Base-by-base conservation (phyloP, 257 asterid species). In the Thymus quinquecostatus region DNA sequence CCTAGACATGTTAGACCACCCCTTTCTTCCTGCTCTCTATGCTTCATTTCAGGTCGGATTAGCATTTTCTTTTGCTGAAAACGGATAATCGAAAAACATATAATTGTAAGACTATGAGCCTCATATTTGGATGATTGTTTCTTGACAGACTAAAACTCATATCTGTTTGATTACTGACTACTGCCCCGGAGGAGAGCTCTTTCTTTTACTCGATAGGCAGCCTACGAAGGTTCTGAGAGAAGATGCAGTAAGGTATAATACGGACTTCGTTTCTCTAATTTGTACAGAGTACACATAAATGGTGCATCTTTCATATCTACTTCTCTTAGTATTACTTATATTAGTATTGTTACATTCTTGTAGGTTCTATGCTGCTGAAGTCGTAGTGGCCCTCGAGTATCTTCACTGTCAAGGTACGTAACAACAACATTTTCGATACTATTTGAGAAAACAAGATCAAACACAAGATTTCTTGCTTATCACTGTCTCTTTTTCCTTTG, bases 21-120 rank as follows among this genome's bases (percentile, higher is more conserved):
- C 99, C 71, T 95, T 95, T 82, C 97, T 95, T 80, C 99, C 99
- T 29, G 97, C 98, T 47, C 86, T 95, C 12, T 95, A 95, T 72
- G 99, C 99, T 66, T 95, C 99, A 71, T 95, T 95, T 83, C 98
- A 95, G 98, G 98, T 93, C 65, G 68, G 84, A 49, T 29, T 41
- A 40, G 59, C 48, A 65, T 10, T 14, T 14, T 51, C 8, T 28
- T 13, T 62, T 60, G n/a, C 64, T 44, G 6, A 12, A 38, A 38
- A 64, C 47, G n/a, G 43, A 49, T 41, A 64, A 27, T 28, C 28
- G 21, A 21, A 21, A 21, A 21, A 21, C 21, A 21, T 21, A 21
- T 21, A 21, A 21, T 21, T 21, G 21, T 0, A 21, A 21, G 21
- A 21, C 21, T 21, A 21, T 21, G 21, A 21, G 14, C 21, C 8